Percentiles rank a stretch among this genome's conserved stretches.
Evolutionary conservation across 768 basidiomycete genomes (phyloP).

Genomic region (Boletus fagicola): DNA sequence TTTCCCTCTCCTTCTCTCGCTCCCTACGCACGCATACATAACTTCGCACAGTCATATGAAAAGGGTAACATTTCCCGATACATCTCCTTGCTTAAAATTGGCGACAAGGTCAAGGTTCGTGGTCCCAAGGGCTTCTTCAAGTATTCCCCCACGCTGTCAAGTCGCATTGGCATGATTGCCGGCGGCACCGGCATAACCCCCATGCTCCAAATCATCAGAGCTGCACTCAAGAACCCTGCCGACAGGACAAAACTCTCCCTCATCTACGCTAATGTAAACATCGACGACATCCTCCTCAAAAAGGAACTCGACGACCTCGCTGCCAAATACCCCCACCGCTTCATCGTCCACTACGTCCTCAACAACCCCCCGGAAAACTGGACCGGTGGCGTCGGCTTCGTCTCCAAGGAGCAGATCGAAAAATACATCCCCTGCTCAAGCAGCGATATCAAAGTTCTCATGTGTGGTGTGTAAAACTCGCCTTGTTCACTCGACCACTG

Average conservation of each 20-base stretch:
- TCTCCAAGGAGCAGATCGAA: slow-evolving; percentile 89
- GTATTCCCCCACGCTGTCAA: slow-evolving; percentile 70
- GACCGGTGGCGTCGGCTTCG: slow-evolving; percentile 90
- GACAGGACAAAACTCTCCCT: slow-evolving; percentile 83
- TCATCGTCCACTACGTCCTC: slow-evolving; percentile 86
- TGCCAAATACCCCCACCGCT: slow-evolving; percentile 56
- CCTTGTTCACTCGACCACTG: slow-evolving; percentile 5
- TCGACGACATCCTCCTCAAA: slow-evolving; percentile 89
- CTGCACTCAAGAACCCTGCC: slow-evolving; percentile 83
- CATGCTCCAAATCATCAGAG: slow-evolving; percentile 97
- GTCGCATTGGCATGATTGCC: slow-evolving; percentile 92
- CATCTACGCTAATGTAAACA: slow-evolving; percentile 95
- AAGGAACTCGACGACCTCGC: slow-evolving; percentile 82
- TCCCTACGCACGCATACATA: background rate
- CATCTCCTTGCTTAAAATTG: slow-evolving; percentile 77
- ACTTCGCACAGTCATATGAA: slow-evolving; percentile 73
- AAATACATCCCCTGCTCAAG: slow-evolving; percentile 66
- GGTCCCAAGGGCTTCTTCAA: slow-evolving; percentile 96
- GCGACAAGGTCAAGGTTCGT: slow-evolving; percentile 86
- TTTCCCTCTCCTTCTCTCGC: background rate
- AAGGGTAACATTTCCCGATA: slow-evolving; percentile 95
- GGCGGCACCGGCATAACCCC: slow-evolving; percentile 99
- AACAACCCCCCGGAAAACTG: slow-evolving; percentile 91
- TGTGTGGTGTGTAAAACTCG: slow-evolving; percentile 66
- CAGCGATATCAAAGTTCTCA: slow-evolving; percentile 75